Evolutionary conservation across 129 eudicot species (phyloP).

Genomic region (Chrysanthemum makinoi): DNA sequence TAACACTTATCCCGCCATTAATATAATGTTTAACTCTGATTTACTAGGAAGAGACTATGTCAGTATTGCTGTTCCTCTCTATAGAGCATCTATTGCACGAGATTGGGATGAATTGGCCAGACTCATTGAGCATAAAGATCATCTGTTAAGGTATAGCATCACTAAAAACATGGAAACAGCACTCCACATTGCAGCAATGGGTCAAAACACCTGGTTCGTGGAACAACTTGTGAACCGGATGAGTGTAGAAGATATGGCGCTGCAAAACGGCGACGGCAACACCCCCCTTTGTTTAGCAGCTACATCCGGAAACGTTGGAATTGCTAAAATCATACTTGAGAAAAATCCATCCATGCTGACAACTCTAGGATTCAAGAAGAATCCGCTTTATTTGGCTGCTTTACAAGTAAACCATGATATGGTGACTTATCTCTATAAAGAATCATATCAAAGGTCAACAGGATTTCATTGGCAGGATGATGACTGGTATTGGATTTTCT

Average conservation of each 20-base stretch:
- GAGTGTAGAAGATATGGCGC: background rate
- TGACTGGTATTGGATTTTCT: too few species aligned
- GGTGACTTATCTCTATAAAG: too few species aligned
- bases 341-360: background rate
- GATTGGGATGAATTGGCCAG: background rate
- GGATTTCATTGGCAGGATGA: too few species aligned
- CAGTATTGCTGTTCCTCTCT: too few species aligned
- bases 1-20: background rate
- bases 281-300: background rate
- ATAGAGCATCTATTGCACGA: slow-evolving; percentile 1
- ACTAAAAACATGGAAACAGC: background rate
- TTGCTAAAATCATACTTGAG: background rate
- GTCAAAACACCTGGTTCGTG: too few species aligned
- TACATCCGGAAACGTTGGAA: background rate
- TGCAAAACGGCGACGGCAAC: background rate
- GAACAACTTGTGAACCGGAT: background rate
- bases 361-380: background rate
- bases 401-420: too few species aligned
- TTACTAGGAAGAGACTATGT: background rate
- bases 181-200: too few species aligned
- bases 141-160: background rate
- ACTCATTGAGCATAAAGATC: background rate
- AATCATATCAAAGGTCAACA: too few species aligned
- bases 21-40: background rate
- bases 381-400: too few species aligned